A percentile compares a stretch with the other conserved stretches of the same genome.
These are phyloP conservation scores for Auricularia sp. DNA, from an alignment of 768 basidiomycete genomes.

Conservation along the genomic window DNA sequence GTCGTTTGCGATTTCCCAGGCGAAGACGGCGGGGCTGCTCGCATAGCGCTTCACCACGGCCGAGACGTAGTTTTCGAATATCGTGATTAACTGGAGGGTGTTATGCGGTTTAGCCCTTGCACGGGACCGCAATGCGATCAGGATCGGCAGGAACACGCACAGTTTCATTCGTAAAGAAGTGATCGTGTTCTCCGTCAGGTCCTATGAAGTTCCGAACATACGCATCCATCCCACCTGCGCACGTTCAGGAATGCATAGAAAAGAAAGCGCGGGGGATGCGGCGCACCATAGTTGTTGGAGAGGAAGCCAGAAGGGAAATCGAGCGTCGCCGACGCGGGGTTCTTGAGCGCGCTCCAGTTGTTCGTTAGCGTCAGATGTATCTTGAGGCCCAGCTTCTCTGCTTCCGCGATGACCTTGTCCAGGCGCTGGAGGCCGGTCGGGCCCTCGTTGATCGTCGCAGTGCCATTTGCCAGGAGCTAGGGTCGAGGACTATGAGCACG, in stretches of 20 bases:
- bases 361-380: constrained; percentile 51
- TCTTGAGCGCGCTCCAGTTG: constrained; percentile 43
- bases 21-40: constrained; percentile 42
- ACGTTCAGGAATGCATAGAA: constrained; percentile 6
- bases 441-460: constrained; percentile 44
- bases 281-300: constrained; percentile 54
- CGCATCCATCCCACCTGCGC: constrained; percentile 52
- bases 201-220: constrained; percentile 45
- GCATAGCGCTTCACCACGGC: constrained; percentile 47
- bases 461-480: constrained; percentile 41
- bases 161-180: constrained; percentile 46
- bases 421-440: constrained; percentile 54
- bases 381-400: constrained; percentile 44
- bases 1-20: constrained; percentile 60
- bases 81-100: constrained; percentile 23
- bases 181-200: constrained; percentile 37
- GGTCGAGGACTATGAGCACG: constrained; percentile 25
- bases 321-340: constrained; percentile 3
- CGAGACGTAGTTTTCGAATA: constrained; percentile 50
- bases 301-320: constrained; percentile 39
- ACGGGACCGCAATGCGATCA: neutral
- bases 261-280: neutral
- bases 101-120: too few species aligned
- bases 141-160: constrained; percentile 3
- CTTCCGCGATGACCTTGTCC: constrained; percentile 46